A percentile compares a stretch with the other conserved stretches of the same genome.
Conservation (phyloP, 2,329 filamentous ascomycete genomes). For the Calonectria naviculata region DNA sequence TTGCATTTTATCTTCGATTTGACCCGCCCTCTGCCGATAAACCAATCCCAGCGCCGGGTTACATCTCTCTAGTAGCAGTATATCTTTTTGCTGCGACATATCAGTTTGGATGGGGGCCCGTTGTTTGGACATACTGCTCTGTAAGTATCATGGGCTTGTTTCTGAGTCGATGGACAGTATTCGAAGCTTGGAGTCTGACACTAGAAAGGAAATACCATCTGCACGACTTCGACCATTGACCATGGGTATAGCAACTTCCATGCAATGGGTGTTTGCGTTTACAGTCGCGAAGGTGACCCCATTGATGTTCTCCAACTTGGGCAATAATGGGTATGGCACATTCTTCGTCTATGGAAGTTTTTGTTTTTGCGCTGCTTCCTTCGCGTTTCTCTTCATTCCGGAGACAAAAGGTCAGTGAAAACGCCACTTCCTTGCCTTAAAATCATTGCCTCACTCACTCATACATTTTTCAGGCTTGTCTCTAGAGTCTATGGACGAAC, state of each 20-base stretch:
- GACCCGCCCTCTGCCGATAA: neutral
- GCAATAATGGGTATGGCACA: constrained; percentile 10
- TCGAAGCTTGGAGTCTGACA: neutral
- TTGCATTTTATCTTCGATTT: constrained; percentile 18
- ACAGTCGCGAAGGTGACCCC: constrained; percentile 13
- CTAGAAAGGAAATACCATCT: constrained; percentile 6
- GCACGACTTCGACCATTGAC: constrained; percentile 19
- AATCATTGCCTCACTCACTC: neutral
- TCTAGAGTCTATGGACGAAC: constrained; percentile 6
- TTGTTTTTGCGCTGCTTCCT: constrained; percentile 8
- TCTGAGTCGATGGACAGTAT: no score
- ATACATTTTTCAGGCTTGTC: neutral
- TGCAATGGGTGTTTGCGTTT: constrained; percentile 24
- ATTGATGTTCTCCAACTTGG: constrained; percentile 19
- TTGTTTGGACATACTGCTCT: constrained; percentile 14
- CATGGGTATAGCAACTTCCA: constrained; percentile 22
- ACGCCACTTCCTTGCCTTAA: no score
- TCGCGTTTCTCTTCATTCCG: constrained; percentile 2
- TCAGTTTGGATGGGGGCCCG: constrained; percentile 17
- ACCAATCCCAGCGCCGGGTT: constrained; percentile 1
- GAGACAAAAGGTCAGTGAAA: constrained; percentile 1
- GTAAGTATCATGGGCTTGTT: neutral
- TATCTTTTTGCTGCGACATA: constrained; percentile 6
- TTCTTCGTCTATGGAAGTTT: constrained; percentile 21
- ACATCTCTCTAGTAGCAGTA: constrained; percentile 14